Base-by-base conservation (phyloP, 768 basidiomycete genomes). In the Saitozyma sp. region DNA sequence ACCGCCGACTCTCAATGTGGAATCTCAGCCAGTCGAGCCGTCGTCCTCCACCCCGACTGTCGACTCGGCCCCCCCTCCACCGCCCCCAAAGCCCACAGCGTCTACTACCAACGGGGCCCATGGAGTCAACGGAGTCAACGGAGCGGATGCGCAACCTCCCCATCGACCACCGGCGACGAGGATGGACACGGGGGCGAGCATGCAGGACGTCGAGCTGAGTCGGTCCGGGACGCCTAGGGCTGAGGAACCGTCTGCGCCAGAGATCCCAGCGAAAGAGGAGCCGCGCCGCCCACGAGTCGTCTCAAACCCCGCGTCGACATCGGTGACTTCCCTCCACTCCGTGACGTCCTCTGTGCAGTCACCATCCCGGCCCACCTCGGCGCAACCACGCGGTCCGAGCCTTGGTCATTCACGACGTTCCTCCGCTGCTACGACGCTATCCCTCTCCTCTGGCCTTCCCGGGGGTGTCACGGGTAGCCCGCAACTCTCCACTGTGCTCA, bases 401-500 rank as follows among this genome's bases (percentile, higher is more conserved):
- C 61, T 42, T 10, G 59, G 58, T 9, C 73, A 72, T 49, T 71
- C 75, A 9, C 40, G 75, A 13, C 66, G 66, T 11, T 72, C 68
- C 6, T 75, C 74, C 0, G 62, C 68, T 4, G 69, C 72, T n/a
- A 68, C 69, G 11, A 77, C 76, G 14, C 49, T 77, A n/a, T 77
- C 76, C 16, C 62, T 75, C 17, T 65, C 69, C 13, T 59, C 65
- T 14, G 56, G 56, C 16, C 51, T 59, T 41, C 14, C 48, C 6
- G 38, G 19, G 2, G 41, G 62, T 29, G 29, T 59, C 40, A 58
- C 59, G 17, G 38, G 37, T 9, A 17, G 58, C 14, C 45, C 56
- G n/a, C 73, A 75, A 54, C 65, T 79, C 1, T 79, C 77, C 3
- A 64, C 75, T 2, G 77, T 76, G 17, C 65, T 77, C 52, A 75